Evolutionary conservation across 345 rosid species (phyloP).

Genomic region (Pugionium cornutum): DNA sequence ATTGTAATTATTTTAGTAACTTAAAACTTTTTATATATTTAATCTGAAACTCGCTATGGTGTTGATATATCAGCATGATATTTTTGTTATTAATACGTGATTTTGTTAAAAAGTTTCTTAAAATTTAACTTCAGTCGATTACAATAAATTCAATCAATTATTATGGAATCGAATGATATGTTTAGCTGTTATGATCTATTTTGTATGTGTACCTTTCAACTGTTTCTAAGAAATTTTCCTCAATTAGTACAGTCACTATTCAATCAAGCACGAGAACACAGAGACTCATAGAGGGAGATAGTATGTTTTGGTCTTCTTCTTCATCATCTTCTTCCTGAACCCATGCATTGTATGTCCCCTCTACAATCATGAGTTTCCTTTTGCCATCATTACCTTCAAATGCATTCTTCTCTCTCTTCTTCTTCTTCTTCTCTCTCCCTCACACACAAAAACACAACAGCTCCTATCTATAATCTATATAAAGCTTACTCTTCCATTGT

Average conservation of each 20-base stretch:
- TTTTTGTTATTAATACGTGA: too few relatives aligned
- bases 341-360: slow-evolving; percentile 39
- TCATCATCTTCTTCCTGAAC: slow-evolving; percentile 44
- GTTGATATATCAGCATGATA: too few relatives aligned
- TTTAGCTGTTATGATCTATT: slow-evolving; percentile 10
- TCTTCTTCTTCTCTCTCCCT: slow-evolving; percentile 17
- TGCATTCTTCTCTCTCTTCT: slow-evolving; percentile 39
- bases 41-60: too few relatives aligned
- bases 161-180: slow-evolving; percentile 4
- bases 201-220: slow-evolving; percentile 10
- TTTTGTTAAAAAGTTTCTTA: too few relatives aligned
- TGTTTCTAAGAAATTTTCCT: slow-evolving; percentile 3
- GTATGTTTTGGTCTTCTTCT: slow-evolving; percentile 34
- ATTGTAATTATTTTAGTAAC: too few relatives aligned
- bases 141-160: background rate
- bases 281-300: slow-evolving; percentile 18
- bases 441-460: background rate
- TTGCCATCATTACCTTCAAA: slow-evolving; percentile 63
- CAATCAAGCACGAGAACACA: slow-evolving; percentile 23
- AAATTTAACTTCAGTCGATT: background rate
- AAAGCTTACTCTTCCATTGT: slow-evolving; percentile 5
- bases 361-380: slow-evolving; percentile 66
- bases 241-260: slow-evolving; percentile 14
- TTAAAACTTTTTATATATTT: too few relatives aligned
- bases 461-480: slow-evolving; percentile 32